phyloP scores from a whole-genome alignment of 106 monocot species.

The Cymbidium sinense region DNA sequence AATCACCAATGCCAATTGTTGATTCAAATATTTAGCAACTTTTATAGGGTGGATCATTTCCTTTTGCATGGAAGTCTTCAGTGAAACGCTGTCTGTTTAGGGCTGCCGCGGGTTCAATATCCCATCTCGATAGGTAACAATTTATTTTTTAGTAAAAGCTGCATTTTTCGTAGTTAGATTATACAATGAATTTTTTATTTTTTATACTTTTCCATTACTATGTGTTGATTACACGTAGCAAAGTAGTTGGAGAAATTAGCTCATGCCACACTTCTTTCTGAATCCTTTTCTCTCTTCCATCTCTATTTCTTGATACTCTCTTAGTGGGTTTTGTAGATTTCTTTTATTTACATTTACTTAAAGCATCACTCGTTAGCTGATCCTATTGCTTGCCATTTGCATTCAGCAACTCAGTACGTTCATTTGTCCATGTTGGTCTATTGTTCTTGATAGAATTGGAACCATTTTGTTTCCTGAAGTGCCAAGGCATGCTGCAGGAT shows the following conservation, averaged over 20 bases:
- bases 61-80: constrained; percentile 86
- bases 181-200: no score
- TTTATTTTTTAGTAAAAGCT: neutral
- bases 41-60: constrained; percentile 89
- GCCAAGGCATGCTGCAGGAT: neutral
- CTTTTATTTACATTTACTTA: neutral
- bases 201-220: neutral
- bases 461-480: neutral
- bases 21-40: constrained; percentile 4
- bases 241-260: neutral
- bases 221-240: neutral
- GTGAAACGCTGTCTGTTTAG: constrained; percentile 56
- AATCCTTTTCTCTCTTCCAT: neutral
- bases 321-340: neutral
- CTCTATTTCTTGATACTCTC: neutral
- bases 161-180: neutral
- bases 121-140: constrained; percentile 79
- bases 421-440: neutral
- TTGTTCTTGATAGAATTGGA: neutral
- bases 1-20: neutral
- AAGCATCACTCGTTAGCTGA: neutral
- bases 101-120: constrained; percentile 47
- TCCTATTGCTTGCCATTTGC: neutral
- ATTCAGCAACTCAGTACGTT: neutral
- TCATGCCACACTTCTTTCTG: neutral